Base-by-base conservation (phyloP, 169 alveolate genomes). In the Cryptosporidium canis region DNA sequence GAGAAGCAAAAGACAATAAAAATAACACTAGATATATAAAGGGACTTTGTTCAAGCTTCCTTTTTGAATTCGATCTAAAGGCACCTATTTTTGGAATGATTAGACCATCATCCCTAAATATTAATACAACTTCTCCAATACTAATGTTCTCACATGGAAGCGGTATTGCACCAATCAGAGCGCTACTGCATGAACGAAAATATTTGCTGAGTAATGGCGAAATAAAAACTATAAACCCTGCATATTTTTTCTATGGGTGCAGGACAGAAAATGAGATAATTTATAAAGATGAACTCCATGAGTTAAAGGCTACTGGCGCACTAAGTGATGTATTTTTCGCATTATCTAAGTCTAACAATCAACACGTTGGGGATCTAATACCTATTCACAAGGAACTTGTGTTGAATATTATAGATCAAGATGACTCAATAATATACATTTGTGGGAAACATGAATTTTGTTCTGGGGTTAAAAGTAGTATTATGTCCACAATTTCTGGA, bases 101-200 rank as follows among this genome's bases (percentile, higher is more conserved):
- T 29, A 77, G 77, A 24, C 9, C 61, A 21, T 43, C 87, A 11
- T 56, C 58, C 14, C 44, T 77, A 6, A 48, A 77, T 1, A 43
- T 77, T 0, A 58, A 41, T 6, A 1, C 58, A 4, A 39, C 55
- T 5, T 24, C 43, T 11, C 58, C 87, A 7, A 21, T 41, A 51
- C 39, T 77, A 0, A 1, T 77, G 55, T 58, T 77, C 41, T 58
- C 87, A 39, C 87, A 77, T 58, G 87, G 87, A 0, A 77, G 77
- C 41, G 87, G 87, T 37, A 58, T 77, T 56, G 70, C 87, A 4
- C 87, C 87, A 11, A 58, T 77, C 2, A n/a, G 87, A 27, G 87
- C 87, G 41, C 27, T 77, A 43, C 18, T 77, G 12, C 51, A 77
- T 56, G 87, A 77, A 39, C 70, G 70, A 35, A 61, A 21, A 33